Base-by-base conservation (phyloP, 73 alveolate species). In the Paramecium caudatum region DNA sequence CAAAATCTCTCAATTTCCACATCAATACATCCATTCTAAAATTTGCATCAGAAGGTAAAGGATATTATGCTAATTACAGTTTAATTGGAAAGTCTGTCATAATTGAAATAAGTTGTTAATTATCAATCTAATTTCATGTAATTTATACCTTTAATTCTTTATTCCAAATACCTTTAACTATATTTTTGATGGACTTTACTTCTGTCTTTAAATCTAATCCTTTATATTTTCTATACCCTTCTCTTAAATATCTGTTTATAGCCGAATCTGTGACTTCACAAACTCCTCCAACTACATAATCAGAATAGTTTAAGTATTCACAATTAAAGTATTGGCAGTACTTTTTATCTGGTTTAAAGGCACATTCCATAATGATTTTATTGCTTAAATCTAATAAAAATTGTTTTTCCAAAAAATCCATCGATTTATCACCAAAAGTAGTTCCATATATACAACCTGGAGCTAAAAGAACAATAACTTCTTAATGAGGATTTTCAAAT, bases 21-120 rank as follows among this genome's bases (percentile, higher is more conserved):
- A 47, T 36, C 30, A 86, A 41, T 7, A 91, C 69, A 83, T 91
- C 95, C 82, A 63, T 33, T 32, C 95, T 68, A 43, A 55, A 82
- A 45, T 74, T 82, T 33, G 93, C 90, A 69, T 91, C 95, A 21
- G 93, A 83, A 13, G 95, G 93, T 37, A 91, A 43, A 16, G 93
- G 93, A 19, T 82, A 50, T 15, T 46, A 43, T 17, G 90, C 93
- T 19, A 33, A 87, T 36, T 78, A 61, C 39, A 91, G 19, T 13
- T 82, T 65, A 46, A 37, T 55, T 48, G 95, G 95, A 61, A 86
- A 86, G 7, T 70, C 90, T 21, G 8, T 41, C 46, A 49, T 45
- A 4, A 86, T 46, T 0, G 82, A 70, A 27, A 86, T 43, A 39
- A 70, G 65, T 43, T 41, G 19, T 41, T 62, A 34, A 41, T 86